Percentiles rank a stretch among this genome's conserved stretches.
phyloP scores from a whole-genome alignment of 495 filamentous ascomycete genomes.

The Coniosporium apollinis region DNA sequence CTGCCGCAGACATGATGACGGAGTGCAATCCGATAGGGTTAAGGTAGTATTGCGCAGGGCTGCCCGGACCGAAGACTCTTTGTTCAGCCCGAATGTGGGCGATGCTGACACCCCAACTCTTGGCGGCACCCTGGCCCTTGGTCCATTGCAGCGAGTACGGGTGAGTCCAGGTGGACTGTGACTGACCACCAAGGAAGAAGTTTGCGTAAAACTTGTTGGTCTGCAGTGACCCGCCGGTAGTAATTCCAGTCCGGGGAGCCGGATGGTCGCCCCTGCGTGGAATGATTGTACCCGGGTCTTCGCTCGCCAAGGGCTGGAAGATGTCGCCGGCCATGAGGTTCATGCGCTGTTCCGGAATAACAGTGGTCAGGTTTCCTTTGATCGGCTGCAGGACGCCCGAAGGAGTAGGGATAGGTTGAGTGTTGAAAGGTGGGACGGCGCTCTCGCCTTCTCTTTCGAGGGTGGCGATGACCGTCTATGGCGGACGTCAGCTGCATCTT shows the following conservation, averaged over 20 bases:
- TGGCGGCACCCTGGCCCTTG: slow-evolving; percentile 44
- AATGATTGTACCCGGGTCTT: slow-evolving; percentile 20
- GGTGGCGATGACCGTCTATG: too few relatives aligned
- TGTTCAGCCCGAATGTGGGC: slow-evolving; percentile 52
- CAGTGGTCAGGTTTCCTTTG: too few relatives aligned
- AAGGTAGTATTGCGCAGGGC: slow-evolving; percentile 52
- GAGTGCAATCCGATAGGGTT: slow-evolving; percentile 73
- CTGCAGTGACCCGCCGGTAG: slow-evolving; percentile 36
- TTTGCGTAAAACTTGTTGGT: slow-evolving; percentile 94
- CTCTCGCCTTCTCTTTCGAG: too few relatives aligned
- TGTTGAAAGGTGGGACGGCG: too few relatives aligned
- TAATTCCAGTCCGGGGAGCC: slow-evolving; percentile 16
- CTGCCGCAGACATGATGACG: slow-evolving; percentile 57
- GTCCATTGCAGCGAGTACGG: slow-evolving; percentile 74
- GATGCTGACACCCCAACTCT: slow-evolving; percentile 62
- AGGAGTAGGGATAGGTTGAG: too few relatives aligned
- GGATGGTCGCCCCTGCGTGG: slow-evolving; percentile 19
- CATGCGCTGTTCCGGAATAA: too few relatives aligned
- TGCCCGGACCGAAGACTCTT: slow-evolving; percentile 46
- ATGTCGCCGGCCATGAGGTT: slow-evolving; percentile 18
- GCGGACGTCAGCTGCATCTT: too few relatives aligned
- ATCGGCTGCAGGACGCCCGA: too few relatives aligned
- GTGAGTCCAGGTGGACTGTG: slow-evolving; percentile 56
- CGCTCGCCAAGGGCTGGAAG: slow-evolving; percentile 21
- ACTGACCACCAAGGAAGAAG: slow-evolving; percentile 64